Conservation (phyloP, 2,329 filamentous ascomycete species). For the Neoarthrinium moseri region DNA sequence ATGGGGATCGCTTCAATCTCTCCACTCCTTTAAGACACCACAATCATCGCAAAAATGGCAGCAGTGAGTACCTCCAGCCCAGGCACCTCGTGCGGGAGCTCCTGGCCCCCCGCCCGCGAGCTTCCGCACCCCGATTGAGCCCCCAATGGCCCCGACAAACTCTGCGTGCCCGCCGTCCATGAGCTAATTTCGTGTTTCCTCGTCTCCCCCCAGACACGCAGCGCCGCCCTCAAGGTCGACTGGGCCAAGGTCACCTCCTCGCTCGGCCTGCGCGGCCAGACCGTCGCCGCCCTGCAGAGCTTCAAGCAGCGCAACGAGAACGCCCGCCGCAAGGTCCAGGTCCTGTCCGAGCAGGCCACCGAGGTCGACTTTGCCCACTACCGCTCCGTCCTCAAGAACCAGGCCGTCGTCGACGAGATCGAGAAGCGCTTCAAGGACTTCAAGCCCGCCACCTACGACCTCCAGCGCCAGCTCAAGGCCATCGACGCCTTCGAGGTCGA, state of each 20-base stretch:
- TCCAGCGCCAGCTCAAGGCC: slow-evolving; percentile 90
- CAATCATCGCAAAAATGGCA: slow-evolving; percentile 62
- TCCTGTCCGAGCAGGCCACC: slow-evolving; percentile 80
- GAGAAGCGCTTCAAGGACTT: slow-evolving; percentile 92
- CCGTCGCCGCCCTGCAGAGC: slow-evolving; percentile 82
- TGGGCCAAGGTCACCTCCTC: slow-evolving; percentile 94
- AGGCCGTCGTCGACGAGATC: slow-evolving; percentile 91
- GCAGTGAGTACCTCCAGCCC: slow-evolving; percentile 54
- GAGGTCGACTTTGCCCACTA: slow-evolving; percentile 92
- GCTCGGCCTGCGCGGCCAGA: slow-evolving; percentile 94
- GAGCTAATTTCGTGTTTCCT: slow-evolving; percentile 53
- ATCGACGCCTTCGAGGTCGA: slow-evolving; percentile 98
- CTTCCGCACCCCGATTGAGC: slow-evolving; percentile 20
- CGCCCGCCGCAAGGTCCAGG: slow-evolving; percentile 87
- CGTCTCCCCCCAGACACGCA: slow-evolving; percentile 77
- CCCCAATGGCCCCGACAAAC: slow-evolving; percentile 12
- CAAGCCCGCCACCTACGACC: slow-evolving; percentile 92
- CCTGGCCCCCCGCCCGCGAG: not conserved
- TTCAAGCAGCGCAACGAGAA: slow-evolving; percentile 99
- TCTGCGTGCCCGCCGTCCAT: slow-evolving; percentile 20
- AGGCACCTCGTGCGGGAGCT: slow-evolving; percentile 18
- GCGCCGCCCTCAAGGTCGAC: slow-evolving; percentile 98
- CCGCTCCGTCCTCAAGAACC: slow-evolving; percentile 92
- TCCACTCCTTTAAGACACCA: slow-evolving; percentile 43
- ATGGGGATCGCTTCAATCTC: slow-evolving; percentile 47